phyloP scores from a whole-genome alignment of 495 filamentous ascomycete species.

The Lasiosphaeriaceae sp. region DNA sequence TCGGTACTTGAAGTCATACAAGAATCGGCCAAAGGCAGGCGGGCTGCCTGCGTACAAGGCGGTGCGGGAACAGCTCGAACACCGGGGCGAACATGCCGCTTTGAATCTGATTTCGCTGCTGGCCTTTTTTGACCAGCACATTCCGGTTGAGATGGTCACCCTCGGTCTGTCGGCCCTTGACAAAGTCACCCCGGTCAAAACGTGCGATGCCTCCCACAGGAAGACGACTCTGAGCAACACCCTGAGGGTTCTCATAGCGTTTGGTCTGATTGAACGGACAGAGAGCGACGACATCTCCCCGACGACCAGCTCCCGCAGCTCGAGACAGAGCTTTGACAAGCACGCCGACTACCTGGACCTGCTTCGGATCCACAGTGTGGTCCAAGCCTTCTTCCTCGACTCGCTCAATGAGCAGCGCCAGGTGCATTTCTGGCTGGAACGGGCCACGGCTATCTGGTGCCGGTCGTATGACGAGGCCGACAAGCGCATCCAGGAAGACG shows the following conservation, averaged over 20 bases:
- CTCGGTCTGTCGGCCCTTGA: slow-evolving; percentile 59
- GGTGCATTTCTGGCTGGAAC: slow-evolving; percentile 59
- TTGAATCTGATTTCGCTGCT: slow-evolving; percentile 71
- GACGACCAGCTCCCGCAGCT: slow-evolving; percentile 35
- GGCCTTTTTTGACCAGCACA: slow-evolving; percentile 67
- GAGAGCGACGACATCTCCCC: slow-evolving; percentile 45
- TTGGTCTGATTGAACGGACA: slow-evolving; percentile 67
- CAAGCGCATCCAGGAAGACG: slow-evolving; percentile 51
- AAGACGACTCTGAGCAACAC: slow-evolving; percentile 58
- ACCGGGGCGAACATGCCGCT: slow-evolving; percentile 56
- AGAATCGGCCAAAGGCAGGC: slow-evolving; percentile 63
- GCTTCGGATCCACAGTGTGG: slow-evolving; percentile 71
- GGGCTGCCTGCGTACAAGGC: slow-evolving; percentile 62
- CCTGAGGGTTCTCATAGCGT: slow-evolving; percentile 61
- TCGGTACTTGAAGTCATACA: slow-evolving; percentile 65
- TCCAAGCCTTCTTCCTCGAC: slow-evolving; percentile 75
- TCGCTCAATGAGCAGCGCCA: slow-evolving; percentile 56
- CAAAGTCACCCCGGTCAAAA: slow-evolving; percentile 53
- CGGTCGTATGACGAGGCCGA: slow-evolving; percentile 60
- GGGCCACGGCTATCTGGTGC: slow-evolving; percentile 57
- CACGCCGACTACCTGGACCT: slow-evolving; percentile 61
- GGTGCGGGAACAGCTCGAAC: slow-evolving; percentile 66
- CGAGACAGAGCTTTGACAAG: slow-evolving; percentile 47
- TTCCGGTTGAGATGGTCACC: slow-evolving; percentile 70
- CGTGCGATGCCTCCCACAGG: slow-evolving; percentile 44